These are phyloP conservation scores for Penicillium vulpinum DNA, from an alignment of 2,329 filamentous ascomycete genomes.

Conservation along the genomic window DNA sequence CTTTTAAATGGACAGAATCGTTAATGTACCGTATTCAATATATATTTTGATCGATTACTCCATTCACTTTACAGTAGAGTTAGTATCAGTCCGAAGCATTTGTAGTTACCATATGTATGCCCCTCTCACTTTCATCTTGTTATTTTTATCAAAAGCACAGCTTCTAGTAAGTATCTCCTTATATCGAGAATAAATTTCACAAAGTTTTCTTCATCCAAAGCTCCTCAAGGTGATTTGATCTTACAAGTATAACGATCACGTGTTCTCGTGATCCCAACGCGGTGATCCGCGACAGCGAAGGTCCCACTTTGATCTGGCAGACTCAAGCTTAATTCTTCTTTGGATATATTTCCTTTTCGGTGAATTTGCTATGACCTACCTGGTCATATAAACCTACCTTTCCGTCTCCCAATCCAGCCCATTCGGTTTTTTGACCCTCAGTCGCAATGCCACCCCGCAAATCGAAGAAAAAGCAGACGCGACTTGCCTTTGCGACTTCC, in stretches of 20 bases:
- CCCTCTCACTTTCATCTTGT: not conserved
- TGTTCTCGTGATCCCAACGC: constrained; percentile 21
- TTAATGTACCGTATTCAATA: not conserved
- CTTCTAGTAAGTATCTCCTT: not conserved
- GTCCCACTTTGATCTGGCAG: not conserved
- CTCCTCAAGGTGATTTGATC: not conserved
- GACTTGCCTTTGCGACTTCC: constrained; percentile 44
- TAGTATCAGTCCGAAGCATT: not conserved
- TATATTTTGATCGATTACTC: not conserved
- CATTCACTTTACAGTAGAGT: not conserved
- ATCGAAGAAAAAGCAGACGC: constrained; percentile 43
- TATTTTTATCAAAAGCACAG: not conserved
- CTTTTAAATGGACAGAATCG: not conserved
- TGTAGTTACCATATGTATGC: not conserved
- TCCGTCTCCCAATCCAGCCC: not conserved
- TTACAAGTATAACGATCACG: constrained; percentile 14
- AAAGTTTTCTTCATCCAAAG: no score
- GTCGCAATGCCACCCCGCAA: constrained; percentile 33
- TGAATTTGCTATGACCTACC: not conserved
- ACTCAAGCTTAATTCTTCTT: not conserved
- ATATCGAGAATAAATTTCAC: not conserved
- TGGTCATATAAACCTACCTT: not conserved
- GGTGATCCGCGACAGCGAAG: constrained; percentile 10
- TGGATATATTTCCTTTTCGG: not conserved
- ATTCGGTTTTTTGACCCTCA: not conserved